Conservation (phyloP, 768 basidiomycete genomes). For the Suillus tomentosus region DNA sequence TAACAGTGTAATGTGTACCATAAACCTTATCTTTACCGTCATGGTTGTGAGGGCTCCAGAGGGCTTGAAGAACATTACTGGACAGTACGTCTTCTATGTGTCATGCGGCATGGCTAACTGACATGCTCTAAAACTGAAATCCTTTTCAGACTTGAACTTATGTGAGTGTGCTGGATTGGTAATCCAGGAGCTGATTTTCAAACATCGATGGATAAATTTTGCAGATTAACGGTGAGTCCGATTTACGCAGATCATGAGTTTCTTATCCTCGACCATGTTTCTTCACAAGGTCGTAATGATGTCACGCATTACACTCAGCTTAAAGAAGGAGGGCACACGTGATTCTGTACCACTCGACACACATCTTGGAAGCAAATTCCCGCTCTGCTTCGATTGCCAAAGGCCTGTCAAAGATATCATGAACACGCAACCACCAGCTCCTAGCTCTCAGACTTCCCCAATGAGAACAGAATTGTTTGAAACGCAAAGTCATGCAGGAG, state of each 20-base stretch:
- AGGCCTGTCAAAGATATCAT: not conserved
- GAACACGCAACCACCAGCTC: not conserved
- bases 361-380: not conserved
- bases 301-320: conserved; percentile 66
- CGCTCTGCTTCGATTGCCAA: not conserved
- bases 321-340: conserved; percentile 41
- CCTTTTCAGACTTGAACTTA: conserved; percentile 6
- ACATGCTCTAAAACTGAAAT: conserved; percentile 1
- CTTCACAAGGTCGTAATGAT: conserved; percentile 59
- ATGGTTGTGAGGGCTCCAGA: conserved; percentile 37
- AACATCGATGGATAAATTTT: not conserved
- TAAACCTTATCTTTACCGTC: conserved; percentile 40
- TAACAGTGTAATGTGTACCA: conserved; percentile 38
- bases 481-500: not conserved
- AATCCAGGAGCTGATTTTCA: not conserved
- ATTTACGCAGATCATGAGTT: not conserved
- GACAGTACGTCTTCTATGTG: conserved; percentile 25
- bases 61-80: conserved; percentile 39
- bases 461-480: not conserved
- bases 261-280: not conserved
- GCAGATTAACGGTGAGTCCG: conserved; percentile 1
- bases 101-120: not conserved
- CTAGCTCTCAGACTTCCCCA: not conserved
- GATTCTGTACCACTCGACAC: not conserved
- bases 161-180: not conserved